Base-by-base conservation (phyloP, 2,329 filamentous ascomycete species). In the Aspergillus tanneri region DNA sequence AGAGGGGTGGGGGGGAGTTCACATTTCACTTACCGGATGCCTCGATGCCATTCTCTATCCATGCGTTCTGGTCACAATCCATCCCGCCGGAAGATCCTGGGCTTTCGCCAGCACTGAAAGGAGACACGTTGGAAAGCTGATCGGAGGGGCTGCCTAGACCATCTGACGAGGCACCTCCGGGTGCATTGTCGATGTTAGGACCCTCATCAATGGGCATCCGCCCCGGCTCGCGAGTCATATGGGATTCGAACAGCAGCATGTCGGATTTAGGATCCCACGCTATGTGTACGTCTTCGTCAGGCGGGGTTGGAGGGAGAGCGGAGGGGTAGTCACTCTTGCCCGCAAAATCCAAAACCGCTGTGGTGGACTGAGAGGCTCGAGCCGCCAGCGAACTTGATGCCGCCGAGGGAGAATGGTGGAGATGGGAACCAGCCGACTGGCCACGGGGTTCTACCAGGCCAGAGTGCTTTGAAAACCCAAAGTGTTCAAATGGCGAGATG, bases 401-500 rank as follows among this genome's bases (percentile, higher is more conserved):
- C 51, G 58, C 54, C 54, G 63, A 60, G n/a, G 64, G 75, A 71
- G 58, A 65, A 43, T 61, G 63, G 30, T 63, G 58, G 27, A 56
- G 66, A 47, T 64, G 58, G 46, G 65, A 60, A 39, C 67, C 63
- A 2, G 52, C 50, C 12, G 65, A 63, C 8, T 61, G 56, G 19
- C 52, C 58, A 10, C 61, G 60, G 16, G 63, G 62, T 14, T 66
- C 62, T 22, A 56, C 3, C 30, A 57, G 59, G 19, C 49, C 41
- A n/a, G 60, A 49, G 22, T 58, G 53, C 39, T 59, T 61, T 3
- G 59, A 52, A 5, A 63, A 54, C 37, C 76, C 73, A 41, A 80
- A 68, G 14, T 71, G 65, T 46, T 80, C 72, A 58, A 81, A 80
- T 2, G 77, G 77, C 4, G 78, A 78, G 12, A 82, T 70, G 44